Conservation (phyloP, 2,329 filamentous ascomycete genomes). For the Beauveria brongniartii region DNA sequence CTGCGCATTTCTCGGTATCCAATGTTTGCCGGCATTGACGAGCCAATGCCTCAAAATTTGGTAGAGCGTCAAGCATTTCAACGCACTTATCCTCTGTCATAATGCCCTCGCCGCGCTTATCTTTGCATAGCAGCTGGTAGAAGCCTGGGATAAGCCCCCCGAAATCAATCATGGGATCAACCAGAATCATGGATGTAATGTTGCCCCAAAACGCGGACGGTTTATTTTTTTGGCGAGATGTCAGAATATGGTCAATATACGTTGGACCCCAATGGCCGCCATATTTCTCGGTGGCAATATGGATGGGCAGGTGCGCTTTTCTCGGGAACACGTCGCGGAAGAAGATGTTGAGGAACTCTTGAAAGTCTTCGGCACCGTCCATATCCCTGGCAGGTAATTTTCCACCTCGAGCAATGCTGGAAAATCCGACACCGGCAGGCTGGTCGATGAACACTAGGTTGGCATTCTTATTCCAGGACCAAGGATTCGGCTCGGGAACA, state of each 20-base stretch:
- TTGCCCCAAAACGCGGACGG: slow-evolving; percentile 40
- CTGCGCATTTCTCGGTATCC: slow-evolving; percentile 65
- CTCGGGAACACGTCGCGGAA: slow-evolving; percentile 34
- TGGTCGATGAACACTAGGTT: slow-evolving; percentile 37
- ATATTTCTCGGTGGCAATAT: slow-evolving; percentile 37
- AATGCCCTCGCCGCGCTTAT: slow-evolving; percentile 12
- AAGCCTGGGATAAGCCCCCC: slow-evolving; percentile 3
- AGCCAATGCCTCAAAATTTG: slow-evolving; percentile 34
- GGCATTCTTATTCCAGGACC: slow-evolving; percentile 18
- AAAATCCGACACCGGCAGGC: slow-evolving; percentile 53
- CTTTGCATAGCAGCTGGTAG: slow-evolving; percentile 15
- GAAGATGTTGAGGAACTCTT: slow-evolving; percentile 40
- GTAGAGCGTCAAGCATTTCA: slow-evolving; percentile 30
- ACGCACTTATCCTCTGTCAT: slow-evolving; percentile 16
- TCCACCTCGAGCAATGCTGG: slow-evolving; percentile 25
- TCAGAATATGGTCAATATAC: slow-evolving; percentile 14
- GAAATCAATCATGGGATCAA: slow-evolving; percentile 14
- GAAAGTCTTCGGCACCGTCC: slow-evolving; percentile 38
- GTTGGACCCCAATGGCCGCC: slow-evolving; percentile 30
- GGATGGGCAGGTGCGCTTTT: slow-evolving; percentile 28
- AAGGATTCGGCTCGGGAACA: slow-evolving; percentile 12
- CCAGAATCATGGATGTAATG: slow-evolving; percentile 46
- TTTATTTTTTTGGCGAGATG: slow-evolving; percentile 9
- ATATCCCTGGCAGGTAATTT: slow-evolving; percentile 29
- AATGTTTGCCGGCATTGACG: slow-evolving; percentile 75